A percentile compares a stretch with the other conserved stretches of the same genome.
Evolutionary conservation across 192 early-diverging fungal genomes (phyloP).

Genomic region (Backusella luteola): DNA sequence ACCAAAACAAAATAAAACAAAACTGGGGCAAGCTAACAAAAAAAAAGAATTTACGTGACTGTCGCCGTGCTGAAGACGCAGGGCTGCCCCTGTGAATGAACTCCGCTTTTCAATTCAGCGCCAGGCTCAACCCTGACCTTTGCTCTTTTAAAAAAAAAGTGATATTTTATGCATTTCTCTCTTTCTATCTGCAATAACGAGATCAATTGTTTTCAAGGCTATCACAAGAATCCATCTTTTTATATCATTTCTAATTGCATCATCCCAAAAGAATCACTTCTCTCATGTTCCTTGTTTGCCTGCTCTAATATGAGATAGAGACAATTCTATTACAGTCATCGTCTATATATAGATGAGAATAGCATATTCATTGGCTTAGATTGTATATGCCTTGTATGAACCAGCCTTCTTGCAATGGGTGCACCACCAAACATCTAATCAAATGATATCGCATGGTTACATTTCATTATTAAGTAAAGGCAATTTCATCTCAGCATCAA

Average conservation of each 20-base stretch:
- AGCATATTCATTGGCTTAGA: too few relatives aligned
- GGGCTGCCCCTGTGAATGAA: slow-evolving; percentile 11
- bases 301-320: too few relatives aligned
- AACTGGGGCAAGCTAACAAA: slow-evolving; percentile 13
- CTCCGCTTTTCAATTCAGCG: slow-evolving; percentile 8
- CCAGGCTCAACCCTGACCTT: not conserved
- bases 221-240: slow-evolving; percentile 54
- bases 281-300: too few relatives aligned
- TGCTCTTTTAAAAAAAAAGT: not conserved
- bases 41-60: slow-evolving; percentile 13
- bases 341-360: too few relatives aligned
- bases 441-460: too few relatives aligned
- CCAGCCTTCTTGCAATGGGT: too few relatives aligned
- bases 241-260: not conserved
- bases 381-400: too few relatives aligned
- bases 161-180: not conserved
- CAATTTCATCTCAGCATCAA: too few relatives aligned
- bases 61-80: not conserved
- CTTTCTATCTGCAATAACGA: slow-evolving; percentile 69
- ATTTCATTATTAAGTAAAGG: too few relatives aligned
- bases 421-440: too few relatives aligned
- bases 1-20: slow-evolving; percentile 7
- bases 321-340: too few relatives aligned
- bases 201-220: slow-evolving; percentile 99
- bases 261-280: too few relatives aligned